Conservation (phyloP, 1,284 basidiomycete genomes). For the Tetrapyrgos nigripes region DNA sequence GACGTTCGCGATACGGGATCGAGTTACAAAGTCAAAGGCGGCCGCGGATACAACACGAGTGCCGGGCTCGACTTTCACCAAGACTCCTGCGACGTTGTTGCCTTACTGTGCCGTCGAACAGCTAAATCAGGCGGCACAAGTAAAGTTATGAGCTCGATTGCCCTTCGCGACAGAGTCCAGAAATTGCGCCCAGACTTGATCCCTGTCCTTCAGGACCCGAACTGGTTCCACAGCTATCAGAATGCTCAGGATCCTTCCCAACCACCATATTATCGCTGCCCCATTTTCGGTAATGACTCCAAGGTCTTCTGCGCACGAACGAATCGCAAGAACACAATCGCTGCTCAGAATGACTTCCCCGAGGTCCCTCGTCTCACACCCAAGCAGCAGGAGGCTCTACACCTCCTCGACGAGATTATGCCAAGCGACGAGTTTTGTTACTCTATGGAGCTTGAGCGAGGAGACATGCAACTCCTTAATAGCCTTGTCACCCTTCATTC, state of each 20-base stretch:
- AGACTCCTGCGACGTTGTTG: too few relatives aligned
- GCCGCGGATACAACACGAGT: too few relatives aligned
- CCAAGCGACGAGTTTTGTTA: too few relatives aligned
- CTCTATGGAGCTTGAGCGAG: too few relatives aligned
- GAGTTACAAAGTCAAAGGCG: too few relatives aligned
- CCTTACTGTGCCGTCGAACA: too few relatives aligned
- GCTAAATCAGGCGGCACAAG: too few relatives aligned
- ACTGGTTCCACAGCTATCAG: too few relatives aligned
- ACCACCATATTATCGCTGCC: conserved; percentile 88
- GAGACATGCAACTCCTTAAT: too few relatives aligned
- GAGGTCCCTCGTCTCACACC: background rate
- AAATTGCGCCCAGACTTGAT: background rate
- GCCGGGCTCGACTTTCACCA: too few relatives aligned
- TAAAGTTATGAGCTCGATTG: conserved; percentile 99
- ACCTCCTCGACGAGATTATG: too few relatives aligned
- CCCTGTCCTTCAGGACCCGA: conserved; percentile 9
- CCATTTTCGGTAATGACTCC: conserved; percentile 1
- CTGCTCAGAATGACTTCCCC: conserved; percentile 1
- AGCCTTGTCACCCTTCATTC: background rate
- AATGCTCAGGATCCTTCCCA: conserved; percentile 97
- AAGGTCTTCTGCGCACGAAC: conserved; percentile 1
- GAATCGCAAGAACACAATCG: background rate
- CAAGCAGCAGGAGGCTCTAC: conserved; percentile 8
- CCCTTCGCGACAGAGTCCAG: conserved; percentile 86
- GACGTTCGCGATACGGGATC: too few relatives aligned